Evolutionary conservation across 2,329 filamentous ascomycete species (phyloP).

Genomic region (Sordariomycetes sp.): DNA sequence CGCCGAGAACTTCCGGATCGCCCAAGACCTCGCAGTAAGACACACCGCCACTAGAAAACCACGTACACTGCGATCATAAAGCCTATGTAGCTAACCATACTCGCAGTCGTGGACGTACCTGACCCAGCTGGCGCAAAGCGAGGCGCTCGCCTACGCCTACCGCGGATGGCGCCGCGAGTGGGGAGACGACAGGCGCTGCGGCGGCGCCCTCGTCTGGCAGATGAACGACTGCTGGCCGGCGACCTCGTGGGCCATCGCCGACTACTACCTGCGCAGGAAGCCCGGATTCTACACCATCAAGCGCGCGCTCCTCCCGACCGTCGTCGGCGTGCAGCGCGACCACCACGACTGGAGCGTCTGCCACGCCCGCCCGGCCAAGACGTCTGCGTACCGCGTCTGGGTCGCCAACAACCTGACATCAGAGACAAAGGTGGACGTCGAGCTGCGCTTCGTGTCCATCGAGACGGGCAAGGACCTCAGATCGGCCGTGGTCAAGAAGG

Average conservation of each 20-base stretch:
- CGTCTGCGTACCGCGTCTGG: constrained; percentile 51
- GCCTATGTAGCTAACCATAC: too few relatives aligned
- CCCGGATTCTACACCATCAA: constrained; percentile 70
- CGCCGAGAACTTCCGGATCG: constrained; percentile 66
- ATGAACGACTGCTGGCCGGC: constrained; percentile 83
- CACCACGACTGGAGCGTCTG: constrained; percentile 43
- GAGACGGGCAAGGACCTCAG: constrained; percentile 46
- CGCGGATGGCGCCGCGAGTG: constrained; percentile 66
- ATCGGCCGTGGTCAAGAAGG: constrained; percentile 29
- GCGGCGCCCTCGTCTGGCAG: constrained; percentile 73
- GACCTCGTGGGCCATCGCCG: constrained; percentile 67
- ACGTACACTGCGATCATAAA: too few relatives aligned
- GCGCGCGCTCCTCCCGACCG: constrained; percentile 61
- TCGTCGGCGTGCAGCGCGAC: constrained; percentile 46
- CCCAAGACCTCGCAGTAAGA: too few relatives aligned
- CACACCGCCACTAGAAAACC: too few relatives aligned
- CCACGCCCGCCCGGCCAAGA: constrained; percentile 37
- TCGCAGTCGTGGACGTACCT: constrained; percentile 58
- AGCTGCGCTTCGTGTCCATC: constrained; percentile 52
- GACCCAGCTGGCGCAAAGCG: constrained; percentile 60
- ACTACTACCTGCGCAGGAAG: constrained; percentile 71
- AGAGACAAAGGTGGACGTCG: constrained; percentile 38
- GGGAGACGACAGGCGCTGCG: constrained; percentile 60
- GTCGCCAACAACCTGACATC: constrained; percentile 45
- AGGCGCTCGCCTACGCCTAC: constrained; percentile 55